phyloP scores from a whole-genome alignment of 345 rosid genomes.

The Aethionema arabicum region DNA sequence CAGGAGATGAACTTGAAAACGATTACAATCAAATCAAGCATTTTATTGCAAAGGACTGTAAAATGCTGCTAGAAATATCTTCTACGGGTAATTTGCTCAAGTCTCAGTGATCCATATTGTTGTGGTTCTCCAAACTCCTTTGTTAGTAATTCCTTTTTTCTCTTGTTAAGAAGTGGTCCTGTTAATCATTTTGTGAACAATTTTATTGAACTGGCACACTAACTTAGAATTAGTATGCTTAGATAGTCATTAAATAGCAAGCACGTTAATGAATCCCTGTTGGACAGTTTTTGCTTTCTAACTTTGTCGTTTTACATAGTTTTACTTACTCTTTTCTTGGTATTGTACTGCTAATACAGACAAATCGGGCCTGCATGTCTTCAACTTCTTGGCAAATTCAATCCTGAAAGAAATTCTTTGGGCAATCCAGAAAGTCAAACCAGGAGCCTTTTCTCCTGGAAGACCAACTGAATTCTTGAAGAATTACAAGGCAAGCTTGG shows the following conservation, averaged over 20 bases:
- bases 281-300: conserved; percentile 6
- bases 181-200: not conserved
- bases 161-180: not conserved
- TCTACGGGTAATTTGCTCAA: conserved; percentile 58
- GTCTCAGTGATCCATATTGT: not conserved
- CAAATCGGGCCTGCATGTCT: conserved; percentile 91
- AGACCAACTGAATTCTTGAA: conserved; percentile 88
- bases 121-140: not conserved
- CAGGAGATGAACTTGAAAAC: conserved; percentile 73
- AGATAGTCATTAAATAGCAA: not conserved
- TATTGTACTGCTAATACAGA: conserved; percentile 47
- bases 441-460: conserved; percentile 99
- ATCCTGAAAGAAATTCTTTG: conserved; percentile 85
- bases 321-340: conserved; percentile 22
- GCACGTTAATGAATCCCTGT: not conserved
- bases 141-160: conserved; percentile 2
- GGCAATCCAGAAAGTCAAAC: conserved; percentile 88
- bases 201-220: not conserved
- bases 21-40: conserved; percentile 75
- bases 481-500: conserved; percentile 87
- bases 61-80: conserved; percentile 80
- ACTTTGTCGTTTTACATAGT: conserved; percentile 6
- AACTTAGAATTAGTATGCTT: conserved; percentile 7
- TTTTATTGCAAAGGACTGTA: conserved; percentile 64
- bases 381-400: conserved; percentile 94